phyloP scores from a whole-genome alignment of 2,329 filamentous ascomycete genomes.

The Parastagonospora nodorum region DNA sequence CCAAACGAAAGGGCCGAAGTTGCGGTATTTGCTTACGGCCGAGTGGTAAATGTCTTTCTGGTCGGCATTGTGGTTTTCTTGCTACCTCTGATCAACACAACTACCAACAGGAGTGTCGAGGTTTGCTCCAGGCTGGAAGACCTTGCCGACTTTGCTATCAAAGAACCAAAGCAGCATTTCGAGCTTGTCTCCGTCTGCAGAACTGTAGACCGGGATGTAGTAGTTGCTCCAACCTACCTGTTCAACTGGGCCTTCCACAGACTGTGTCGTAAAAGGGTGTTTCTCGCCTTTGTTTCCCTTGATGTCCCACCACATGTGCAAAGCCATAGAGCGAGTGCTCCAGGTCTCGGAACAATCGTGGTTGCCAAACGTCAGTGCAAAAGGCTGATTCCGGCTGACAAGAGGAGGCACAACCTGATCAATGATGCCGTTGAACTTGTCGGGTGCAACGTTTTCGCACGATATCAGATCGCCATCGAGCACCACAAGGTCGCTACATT shows the following conservation, averaged over 20 bases:
- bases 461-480: constrained; percentile 75
- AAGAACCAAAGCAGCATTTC: constrained; percentile 73
- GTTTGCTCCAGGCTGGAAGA: constrained; percentile 20
- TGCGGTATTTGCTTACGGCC: no score
- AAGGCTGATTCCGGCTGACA: constrained; percentile 59
- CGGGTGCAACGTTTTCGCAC: constrained; percentile 55
- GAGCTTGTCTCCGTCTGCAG: constrained; percentile 36
- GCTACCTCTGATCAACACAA: constrained; percentile 26
- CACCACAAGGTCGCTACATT: constrained; percentile 65
- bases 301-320: constrained; percentile 42
- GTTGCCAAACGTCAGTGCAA: constrained; percentile 74
- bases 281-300: constrained; percentile 56
- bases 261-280: constrained; percentile 49
- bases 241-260: constrained; percentile 47
- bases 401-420: constrained; percentile 50
- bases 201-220: constrained; percentile 57
- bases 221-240: constrained; percentile 55
- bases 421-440: constrained; percentile 22
- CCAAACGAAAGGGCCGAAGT: no score
- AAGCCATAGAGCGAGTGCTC: constrained; percentile 25
- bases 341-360: constrained; percentile 58
- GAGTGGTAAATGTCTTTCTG: no score
- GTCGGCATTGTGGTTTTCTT: no score
- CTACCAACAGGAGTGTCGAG: constrained; percentile 12
- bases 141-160: constrained; percentile 52